phyloP scores from a whole-genome alignment of 2,329 filamentous ascomycete species.

The Calonectria pteridis region DNA sequence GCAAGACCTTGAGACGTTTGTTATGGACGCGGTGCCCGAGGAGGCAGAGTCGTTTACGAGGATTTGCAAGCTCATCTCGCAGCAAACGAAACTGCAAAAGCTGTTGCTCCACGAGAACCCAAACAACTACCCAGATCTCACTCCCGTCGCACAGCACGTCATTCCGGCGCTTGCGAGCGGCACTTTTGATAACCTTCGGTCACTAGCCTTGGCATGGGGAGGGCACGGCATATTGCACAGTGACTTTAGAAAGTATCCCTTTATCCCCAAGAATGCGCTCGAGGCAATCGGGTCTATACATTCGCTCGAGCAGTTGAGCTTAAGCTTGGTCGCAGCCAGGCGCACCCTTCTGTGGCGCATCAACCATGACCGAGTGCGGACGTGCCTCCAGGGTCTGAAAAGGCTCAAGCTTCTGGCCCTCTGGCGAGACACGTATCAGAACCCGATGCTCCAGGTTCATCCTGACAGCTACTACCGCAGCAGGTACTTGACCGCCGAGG shows the following conservation, averaged over 20 bases:
- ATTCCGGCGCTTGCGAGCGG: constrained; percentile 15
- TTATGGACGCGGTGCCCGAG: not conserved
- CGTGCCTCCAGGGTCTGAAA: not conserved
- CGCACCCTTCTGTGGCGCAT: constrained; percentile 21
- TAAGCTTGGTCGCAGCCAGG: not conserved
- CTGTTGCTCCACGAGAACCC: constrained; percentile 10
- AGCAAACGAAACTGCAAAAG: not conserved
- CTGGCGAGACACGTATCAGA: constrained; percentile 18
- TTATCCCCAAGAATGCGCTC: constrained; percentile 13
- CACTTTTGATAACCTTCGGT: constrained; percentile 19
- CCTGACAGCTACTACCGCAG: constrained; percentile 5
- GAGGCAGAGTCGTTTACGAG: not conserved
- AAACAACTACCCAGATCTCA: fast-evolving
- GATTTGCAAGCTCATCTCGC: constrained; percentile 14
- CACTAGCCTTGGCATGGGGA: constrained; percentile 28
- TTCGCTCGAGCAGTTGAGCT: constrained; percentile 29
- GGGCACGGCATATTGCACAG: not conserved
- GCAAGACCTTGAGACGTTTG: constrained; percentile 23
- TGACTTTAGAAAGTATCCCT: not conserved
- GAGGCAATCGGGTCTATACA: not conserved
- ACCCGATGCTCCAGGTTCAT: not conserved
- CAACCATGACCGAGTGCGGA: constrained; percentile 10
- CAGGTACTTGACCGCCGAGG: not conserved
- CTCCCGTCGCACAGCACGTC: constrained; percentile 17
- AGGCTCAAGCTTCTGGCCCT: constrained; percentile 26